Evolutionary conservation across 2,329 filamentous ascomycete species (phyloP).

Genomic region (Bipolaris cookei): DNA sequence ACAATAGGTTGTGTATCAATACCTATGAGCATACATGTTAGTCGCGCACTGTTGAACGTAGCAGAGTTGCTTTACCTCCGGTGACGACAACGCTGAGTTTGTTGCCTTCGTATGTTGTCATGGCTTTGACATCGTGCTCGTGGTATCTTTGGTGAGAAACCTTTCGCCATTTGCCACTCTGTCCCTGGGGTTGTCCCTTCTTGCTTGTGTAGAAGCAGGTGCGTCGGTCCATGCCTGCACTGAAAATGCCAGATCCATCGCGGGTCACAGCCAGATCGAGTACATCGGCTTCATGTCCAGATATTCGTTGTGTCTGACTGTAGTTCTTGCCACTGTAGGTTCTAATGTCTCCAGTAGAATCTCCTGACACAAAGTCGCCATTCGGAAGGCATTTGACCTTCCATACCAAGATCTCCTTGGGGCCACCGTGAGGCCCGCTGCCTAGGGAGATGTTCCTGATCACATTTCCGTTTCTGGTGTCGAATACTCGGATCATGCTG

Average conservation of each 20-base stretch:
- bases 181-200: constrained; percentile 36
- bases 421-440: constrained; percentile 74
- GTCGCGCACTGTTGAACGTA: background rate
- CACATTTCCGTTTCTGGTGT: constrained; percentile 77
- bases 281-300: constrained; percentile 87
- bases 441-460: constrained; percentile 86
- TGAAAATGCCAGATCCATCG: constrained; percentile 82
- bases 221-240: constrained; percentile 88
- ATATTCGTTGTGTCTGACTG: constrained; percentile 82
- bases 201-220: constrained; percentile 76
- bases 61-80: constrained; percentile 69
- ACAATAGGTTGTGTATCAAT: constrained; percentile 85
- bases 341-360: constrained; percentile 90
- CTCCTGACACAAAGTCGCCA: constrained; percentile 90
- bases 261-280: constrained; percentile 82
- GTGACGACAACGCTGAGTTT: constrained; percentile 87
- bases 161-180: constrained; percentile 73
- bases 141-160: constrained; percentile 87
- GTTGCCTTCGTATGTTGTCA: constrained; percentile 86
- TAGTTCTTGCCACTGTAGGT: constrained; percentile 96
- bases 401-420: constrained; percentile 90
- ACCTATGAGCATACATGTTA: constrained; percentile 57
- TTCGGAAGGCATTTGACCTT: constrained; percentile 85
- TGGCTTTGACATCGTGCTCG: constrained; percentile 91
- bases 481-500: constrained; percentile 89